phyloP scores from a whole-genome alignment of 108 stramenopile genomes.

The Nannochloropsis oceanica region DNA sequence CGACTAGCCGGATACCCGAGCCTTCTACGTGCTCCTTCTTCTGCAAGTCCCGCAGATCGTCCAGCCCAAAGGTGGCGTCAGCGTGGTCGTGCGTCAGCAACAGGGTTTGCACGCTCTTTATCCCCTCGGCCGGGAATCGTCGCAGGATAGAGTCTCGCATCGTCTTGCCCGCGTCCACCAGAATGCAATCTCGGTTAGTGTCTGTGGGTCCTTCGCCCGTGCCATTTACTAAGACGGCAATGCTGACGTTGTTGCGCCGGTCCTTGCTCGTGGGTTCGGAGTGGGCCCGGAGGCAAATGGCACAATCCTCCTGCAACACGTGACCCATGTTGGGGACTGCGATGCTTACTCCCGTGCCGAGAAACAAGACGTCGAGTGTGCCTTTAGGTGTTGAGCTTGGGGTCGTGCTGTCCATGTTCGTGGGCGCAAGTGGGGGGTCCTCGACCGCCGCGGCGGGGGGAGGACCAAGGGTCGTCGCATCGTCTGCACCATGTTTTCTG shows the following conservation, averaged over 20 bases:
- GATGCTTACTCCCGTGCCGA: conserved; percentile 9
- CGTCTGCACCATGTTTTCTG: too few relatives aligned
- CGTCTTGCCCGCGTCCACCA: conserved; percentile 19
- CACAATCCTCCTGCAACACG: not conserved
- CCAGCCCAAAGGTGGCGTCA: conserved; percentile 13
- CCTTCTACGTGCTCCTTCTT: not conserved
- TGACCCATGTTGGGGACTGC: conserved; percentile 1
- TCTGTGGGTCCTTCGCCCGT: not conserved
- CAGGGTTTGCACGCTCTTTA: not conserved
- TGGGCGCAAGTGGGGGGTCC: too few relatives aligned
- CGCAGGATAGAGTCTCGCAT: not conserved
- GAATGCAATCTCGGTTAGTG: not conserved
- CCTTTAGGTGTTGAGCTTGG: not conserved
- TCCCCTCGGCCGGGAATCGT: not conserved
- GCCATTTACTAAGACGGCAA: not conserved
- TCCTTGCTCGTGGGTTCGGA: not conserved
- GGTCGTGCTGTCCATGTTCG: not conserved
- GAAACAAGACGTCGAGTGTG: not conserved
- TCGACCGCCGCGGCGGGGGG: too few relatives aligned
- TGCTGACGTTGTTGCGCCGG: conserved; percentile 5
- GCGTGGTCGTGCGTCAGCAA: conserved; percentile 17
- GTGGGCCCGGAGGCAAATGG: not conserved
- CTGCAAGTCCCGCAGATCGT: conserved; percentile 13
- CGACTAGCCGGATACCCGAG: not conserved
- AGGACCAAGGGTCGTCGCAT: too few relatives aligned